Conservation (phyloP, 495 filamentous ascomycete genomes). For the Penicillium lividum region DNA sequence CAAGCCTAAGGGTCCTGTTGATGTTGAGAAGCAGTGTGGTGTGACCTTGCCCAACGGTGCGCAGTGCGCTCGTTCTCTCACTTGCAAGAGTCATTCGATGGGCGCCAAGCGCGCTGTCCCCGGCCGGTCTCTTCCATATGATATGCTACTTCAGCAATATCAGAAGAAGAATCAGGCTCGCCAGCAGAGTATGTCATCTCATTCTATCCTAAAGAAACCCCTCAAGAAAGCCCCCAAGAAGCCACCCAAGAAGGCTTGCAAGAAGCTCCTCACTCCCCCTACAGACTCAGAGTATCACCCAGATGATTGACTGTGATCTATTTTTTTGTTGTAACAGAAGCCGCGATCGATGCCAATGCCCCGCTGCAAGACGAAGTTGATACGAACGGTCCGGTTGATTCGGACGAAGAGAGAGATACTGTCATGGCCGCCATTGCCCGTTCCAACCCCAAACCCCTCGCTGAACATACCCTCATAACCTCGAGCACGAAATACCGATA, state of each 20-base stretch:
- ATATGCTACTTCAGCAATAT: slow-evolving; percentile 89
- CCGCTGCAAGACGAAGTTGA: slow-evolving; percentile 83
- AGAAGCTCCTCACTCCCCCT: neutral
- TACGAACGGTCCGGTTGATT: slow-evolving; percentile 77
- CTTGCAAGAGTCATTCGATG: slow-evolving; percentile 97
- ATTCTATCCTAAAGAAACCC: neutral
- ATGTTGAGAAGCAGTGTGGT: slow-evolving; percentile 97
- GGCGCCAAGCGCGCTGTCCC: slow-evolving; percentile 90
- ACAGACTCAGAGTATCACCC: neutral
- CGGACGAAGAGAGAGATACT: slow-evolving; percentile 85
- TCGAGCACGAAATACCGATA: slow-evolving; percentile 75
- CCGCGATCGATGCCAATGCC: slow-evolving; percentile 89
- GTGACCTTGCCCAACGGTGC: slow-evolving; percentile 82
- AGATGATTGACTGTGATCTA: slow-evolving; percentile 11
- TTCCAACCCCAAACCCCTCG: slow-evolving; percentile 72
- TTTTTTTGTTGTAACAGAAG: slow-evolving; percentile 55
- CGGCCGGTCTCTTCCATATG: slow-evolving; percentile 88
- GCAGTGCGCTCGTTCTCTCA: slow-evolving; percentile 86
- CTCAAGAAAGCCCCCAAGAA: neutral
- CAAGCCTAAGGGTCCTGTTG: slow-evolving; percentile 93
- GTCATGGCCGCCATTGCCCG: slow-evolving; percentile 83
- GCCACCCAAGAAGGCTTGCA: too few relatives aligned
- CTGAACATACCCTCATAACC: slow-evolving; percentile 63
- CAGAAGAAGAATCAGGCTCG: slow-evolving; percentile 99
- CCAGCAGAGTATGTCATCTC: slow-evolving; percentile 73